Base-by-base conservation (phyloP, 805 yeast genomes). In the Candida xyloterini region DNA sequence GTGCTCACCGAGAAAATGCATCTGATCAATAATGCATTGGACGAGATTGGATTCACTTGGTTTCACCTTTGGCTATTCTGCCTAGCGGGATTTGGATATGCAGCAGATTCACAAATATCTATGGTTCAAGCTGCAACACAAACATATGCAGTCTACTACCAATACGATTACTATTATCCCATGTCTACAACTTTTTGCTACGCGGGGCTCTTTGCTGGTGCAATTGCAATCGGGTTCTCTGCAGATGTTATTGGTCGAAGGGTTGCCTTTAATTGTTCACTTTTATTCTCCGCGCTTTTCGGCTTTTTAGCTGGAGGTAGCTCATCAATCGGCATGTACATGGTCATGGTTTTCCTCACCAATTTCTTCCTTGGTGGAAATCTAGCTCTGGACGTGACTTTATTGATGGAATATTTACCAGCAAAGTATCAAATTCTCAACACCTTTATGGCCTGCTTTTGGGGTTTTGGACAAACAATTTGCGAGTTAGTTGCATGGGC, bases 401-500 rank as follows among this genome's bases (percentile, higher is more conserved):
- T 71, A 6, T 71, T 71, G 46, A 51, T 73, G 15, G 77, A 74
- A 49, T 72, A 67, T 42, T 57, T 74, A 38, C 79, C 80, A 2
- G 56, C 60, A 38, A 65, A 65, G 28, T 53, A 66, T 47, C 75
- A 73, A 43, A 73, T 71, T 69, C 56, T 73, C 40, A 60, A 71
- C 33, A 72, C 79, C 1, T 65, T 73, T 31, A 62, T 75, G 51
- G 74, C 78, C 16, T 57, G 67, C 33, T 76, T 67, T 15, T 76
- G 81, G 81, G 76, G 79, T 13, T 51, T 76, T 15, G 80, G 79
- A 7, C 79, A 75, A 52, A 63, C 74, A 8, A 56, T 74, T 21
- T 65, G 76, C 10, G 66, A 65, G 20, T 55, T 73, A 10, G 48
- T 74, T 32, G 70, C 75, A 10, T 76, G 77, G 74, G 78, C 73